Conservation (phyloP, 2,329 filamentous ascomycete genomes). For the Zymoseptoria brevis region DNA sequence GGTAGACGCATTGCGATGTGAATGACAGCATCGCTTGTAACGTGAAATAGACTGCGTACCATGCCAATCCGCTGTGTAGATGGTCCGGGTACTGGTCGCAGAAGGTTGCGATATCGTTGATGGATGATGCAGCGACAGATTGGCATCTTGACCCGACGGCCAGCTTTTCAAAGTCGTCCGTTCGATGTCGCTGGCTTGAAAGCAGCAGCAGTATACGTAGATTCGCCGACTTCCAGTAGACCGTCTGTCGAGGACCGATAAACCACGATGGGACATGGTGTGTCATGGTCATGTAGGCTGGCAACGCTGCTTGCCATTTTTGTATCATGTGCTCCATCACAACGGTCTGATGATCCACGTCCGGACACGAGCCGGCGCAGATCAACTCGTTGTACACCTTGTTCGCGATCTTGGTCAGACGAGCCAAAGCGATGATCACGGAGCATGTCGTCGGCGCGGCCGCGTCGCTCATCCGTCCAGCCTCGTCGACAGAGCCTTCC, state of each 20-base stretch:
- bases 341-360: constrained; percentile 9
- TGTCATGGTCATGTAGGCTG: constrained; percentile 10
- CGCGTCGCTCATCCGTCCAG: constrained; percentile 2
- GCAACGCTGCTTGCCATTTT: constrained; percentile 14
- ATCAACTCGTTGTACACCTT: constrained; percentile 13
- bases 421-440: constrained; percentile 14
- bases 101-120: constrained; percentile 12
- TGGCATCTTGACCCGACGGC: constrained; percentile 12
- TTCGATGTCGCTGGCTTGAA: constrained; percentile 11
- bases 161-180: constrained; percentile 11
- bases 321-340: constrained; percentile 17
- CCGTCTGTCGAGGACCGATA: constrained; percentile 12
- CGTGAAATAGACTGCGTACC: constrained; percentile 18
- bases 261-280: constrained; percentile 16
- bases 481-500: neutral
- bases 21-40: constrained; percentile 14
- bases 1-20: constrained; percentile 6
- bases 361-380: constrained; percentile 7
- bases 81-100: constrained; percentile 9
- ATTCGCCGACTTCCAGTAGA: constrained; percentile 19
- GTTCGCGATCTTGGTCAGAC: constrained; percentile 17
- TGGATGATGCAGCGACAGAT: constrained; percentile 7
- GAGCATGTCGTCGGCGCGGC: constrained; percentile 13
- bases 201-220: constrained; percentile 15
- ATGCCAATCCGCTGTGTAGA: constrained; percentile 10